These are phyloP conservation scores for Pestalotiopsis sp. DNA, from an alignment of 2,329 filamentous ascomycete genomes.

Conservation along the genomic window DNA sequence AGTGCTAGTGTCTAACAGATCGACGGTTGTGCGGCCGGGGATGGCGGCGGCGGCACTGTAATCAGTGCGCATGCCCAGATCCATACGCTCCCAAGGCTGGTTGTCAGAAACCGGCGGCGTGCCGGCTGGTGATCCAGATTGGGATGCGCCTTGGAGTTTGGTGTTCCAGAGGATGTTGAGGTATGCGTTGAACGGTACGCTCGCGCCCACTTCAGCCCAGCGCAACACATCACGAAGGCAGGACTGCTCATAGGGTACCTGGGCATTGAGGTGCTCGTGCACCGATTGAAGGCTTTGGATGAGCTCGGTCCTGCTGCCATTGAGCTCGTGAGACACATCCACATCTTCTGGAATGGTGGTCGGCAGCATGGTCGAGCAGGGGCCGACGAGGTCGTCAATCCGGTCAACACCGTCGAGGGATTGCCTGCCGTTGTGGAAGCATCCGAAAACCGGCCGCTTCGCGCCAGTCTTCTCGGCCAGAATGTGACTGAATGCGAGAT, in stretches of 20 bases:
- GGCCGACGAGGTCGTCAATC: constrained; percentile 12
- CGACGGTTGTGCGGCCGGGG: constrained; percentile 9
- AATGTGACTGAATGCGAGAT: constrained; percentile 13
- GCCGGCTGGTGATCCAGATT: not conserved
- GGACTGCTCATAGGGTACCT: constrained; percentile 16
- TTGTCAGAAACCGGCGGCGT: constrained; percentile 1
- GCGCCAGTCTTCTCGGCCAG: constrained; percentile 12
- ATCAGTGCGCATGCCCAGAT: constrained; percentile 15
- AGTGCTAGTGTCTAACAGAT: constrained; percentile 10
- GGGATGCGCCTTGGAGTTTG: constrained; percentile 3
- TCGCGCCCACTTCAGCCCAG: constrained; percentile 7
- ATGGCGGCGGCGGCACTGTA: constrained; percentile 12
- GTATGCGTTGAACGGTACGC: constrained; percentile 16
- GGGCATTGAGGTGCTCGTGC: constrained; percentile 11
- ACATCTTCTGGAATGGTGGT: constrained; percentile 10
- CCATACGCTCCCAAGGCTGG: constrained; percentile 11
- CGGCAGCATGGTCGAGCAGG: constrained; percentile 16
- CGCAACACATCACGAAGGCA: constrained; percentile 15
- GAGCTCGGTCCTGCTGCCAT: constrained; percentile 7
- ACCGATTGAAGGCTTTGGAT: constrained; percentile 8
- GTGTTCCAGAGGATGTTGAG: constrained; percentile 16
- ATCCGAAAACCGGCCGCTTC: constrained; percentile 12
- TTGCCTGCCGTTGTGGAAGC: constrained; percentile 12
- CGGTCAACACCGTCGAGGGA: constrained; percentile 9
- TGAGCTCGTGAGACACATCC: constrained; percentile 4